phyloP scores from a whole-genome alignment of 495 filamentous ascomycete genomes.

The Aspergillus ellipticus region DNA sequence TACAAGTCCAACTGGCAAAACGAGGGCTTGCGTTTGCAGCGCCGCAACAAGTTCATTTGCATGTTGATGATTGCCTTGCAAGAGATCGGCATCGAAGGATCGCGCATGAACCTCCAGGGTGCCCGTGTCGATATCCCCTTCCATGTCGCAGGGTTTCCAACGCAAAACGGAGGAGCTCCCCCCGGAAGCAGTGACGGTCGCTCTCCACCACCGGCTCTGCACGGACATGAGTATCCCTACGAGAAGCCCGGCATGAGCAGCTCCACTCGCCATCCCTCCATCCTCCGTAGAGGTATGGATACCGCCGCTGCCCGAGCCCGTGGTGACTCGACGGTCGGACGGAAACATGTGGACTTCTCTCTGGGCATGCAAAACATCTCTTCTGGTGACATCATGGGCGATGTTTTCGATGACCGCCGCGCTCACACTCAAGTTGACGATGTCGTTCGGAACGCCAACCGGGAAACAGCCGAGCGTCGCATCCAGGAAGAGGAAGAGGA shows the following conservation, averaged over 20 bases:
- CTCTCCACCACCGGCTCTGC: conserved; percentile 16
- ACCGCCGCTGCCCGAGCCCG: conserved; percentile 45
- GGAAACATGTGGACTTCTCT: conserved; percentile 71
- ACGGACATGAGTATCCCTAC: conserved; percentile 17
- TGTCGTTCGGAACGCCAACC: conserved; percentile 37
- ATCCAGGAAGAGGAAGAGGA: conserved; percentile 45
- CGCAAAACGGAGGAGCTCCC: conserved; percentile 17
- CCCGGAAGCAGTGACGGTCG: conserved; percentile 12
- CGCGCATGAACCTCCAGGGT: conserved; percentile 71
- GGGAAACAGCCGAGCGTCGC: conserved; percentile 39
- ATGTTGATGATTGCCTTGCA: conserved; percentile 85
- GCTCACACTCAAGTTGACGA: conserved; percentile 34
- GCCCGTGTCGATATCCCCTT: conserved; percentile 55
- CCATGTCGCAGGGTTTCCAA: conserved; percentile 48
- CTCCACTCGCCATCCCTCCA: conserved; percentile 42
- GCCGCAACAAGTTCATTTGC: conserved; percentile 93
- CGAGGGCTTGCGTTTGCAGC: conserved; percentile 80
- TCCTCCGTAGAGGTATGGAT: conserved; percentile 49
- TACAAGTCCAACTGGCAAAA: conserved; percentile 96
- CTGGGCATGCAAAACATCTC: conserved; percentile 62
- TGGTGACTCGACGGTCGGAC: conserved; percentile 53
- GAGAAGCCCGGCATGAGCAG: conserved; percentile 28
- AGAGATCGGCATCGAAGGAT: conserved; percentile 86
- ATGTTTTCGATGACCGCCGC: conserved; percentile 59
- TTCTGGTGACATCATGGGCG: conserved; percentile 60